A percentile compares a stretch with the other conserved stretches of the same genome.
Evolutionary conservation across 2,329 filamentous ascomycete species (phyloP).

Genomic region (Fusarium sp.): DNA sequence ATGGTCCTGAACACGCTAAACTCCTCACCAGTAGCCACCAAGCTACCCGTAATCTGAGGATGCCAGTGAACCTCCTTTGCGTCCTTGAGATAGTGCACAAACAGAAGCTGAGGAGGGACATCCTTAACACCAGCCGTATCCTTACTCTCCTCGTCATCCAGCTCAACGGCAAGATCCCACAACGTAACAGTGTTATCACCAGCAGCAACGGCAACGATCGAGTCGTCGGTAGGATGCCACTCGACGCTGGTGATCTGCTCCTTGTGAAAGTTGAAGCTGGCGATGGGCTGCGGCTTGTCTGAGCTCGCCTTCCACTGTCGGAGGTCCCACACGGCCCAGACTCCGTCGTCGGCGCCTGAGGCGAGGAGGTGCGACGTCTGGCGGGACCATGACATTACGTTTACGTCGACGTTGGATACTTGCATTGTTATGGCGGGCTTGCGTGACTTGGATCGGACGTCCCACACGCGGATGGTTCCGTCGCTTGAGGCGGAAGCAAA

Average conservation of each 20-base stretch:
- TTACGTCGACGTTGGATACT: constrained; percentile 85
- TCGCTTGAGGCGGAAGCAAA: constrained; percentile 95
- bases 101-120: constrained; percentile 91
- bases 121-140: constrained; percentile 87
- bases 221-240: constrained; percentile 98
- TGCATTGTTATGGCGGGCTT: constrained; percentile 87
- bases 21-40: constrained; percentile 89
- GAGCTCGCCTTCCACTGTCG: constrained; percentile 81
- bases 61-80: constrained; percentile 99
- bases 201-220: constrained; percentile 88
- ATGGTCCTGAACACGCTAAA: constrained; percentile 89
- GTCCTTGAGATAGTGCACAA: constrained; percentile 94
- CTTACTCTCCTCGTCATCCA: constrained; percentile 95
- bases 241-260: constrained; percentile 95
- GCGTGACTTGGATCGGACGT: constrained; percentile 87
- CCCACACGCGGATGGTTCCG: constrained; percentile 95
- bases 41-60: constrained; percentile 86
- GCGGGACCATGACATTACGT: constrained; percentile 94
- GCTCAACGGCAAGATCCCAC: constrained; percentile 95
- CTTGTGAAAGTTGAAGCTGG: constrained; percentile 92
- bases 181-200: constrained; percentile 94
- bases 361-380: constrained; percentile 90
- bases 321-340: constrained; percentile 96
- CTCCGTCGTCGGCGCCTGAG: constrained; percentile 90
- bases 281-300: constrained; percentile 78